Evolutionary conservation across 495 filamentous ascomycete species (phyloP).

Genomic region (Neurospora africana): DNA sequence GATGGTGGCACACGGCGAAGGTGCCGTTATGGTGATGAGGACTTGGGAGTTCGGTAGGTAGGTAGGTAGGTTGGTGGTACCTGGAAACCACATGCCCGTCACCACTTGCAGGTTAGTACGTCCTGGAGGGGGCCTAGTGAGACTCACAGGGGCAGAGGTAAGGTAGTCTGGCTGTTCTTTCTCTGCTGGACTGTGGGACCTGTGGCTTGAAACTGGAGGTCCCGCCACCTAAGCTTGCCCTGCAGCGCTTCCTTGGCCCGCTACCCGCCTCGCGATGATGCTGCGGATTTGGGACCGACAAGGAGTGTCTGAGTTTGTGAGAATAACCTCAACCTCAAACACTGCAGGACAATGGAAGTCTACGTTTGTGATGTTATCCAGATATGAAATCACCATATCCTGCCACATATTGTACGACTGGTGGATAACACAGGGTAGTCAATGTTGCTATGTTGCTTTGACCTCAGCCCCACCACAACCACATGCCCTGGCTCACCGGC

Average conservation of each 20-base stretch:
- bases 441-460: background rate
- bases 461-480: slow-evolving; percentile 1
- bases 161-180: background rate
- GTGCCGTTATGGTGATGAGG: background rate
- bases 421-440: background rate
- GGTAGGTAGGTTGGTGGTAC: background rate
- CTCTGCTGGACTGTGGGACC: background rate
- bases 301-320: background rate
- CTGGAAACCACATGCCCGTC: background rate
- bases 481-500: background rate
- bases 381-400: background rate
- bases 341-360: background rate
- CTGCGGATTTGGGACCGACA: background rate
- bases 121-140: too few species aligned
- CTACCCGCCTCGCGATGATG: background rate
- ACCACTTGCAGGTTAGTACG: background rate
- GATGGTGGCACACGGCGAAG: background rate
- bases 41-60: background rate
- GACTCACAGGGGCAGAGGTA: too few species aligned
- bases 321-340: background rate
- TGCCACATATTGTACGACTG: background rate
- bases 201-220: too few species aligned
- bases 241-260: background rate
- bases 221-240: too few species aligned
- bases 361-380: background rate